Conservation (phyloP, 2,329 filamentous ascomycete species). For the Colletotrichum sp. region DNA sequence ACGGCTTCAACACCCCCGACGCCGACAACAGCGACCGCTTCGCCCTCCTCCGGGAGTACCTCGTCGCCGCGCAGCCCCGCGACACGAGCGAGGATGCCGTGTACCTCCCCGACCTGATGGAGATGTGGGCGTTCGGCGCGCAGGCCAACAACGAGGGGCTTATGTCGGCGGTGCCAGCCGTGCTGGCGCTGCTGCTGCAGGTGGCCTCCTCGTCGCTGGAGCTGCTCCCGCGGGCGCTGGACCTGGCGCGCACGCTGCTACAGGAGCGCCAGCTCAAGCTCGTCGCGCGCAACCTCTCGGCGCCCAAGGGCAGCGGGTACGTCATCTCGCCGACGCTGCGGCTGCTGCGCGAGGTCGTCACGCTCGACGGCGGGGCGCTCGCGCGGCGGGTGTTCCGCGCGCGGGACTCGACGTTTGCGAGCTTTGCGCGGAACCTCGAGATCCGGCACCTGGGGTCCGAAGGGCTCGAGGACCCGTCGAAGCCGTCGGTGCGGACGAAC, state of each 20-base stretch:
- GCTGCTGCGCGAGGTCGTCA: constrained; percentile 83
- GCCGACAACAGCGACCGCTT: constrained; percentile 52
- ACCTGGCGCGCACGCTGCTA: constrained; percentile 81
- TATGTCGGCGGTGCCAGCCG: constrained; percentile 79
- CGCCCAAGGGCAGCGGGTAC: constrained; percentile 83
- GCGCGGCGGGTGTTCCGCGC: constrained; percentile 80
- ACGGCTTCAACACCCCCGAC: constrained; percentile 62
- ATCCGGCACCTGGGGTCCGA: constrained; percentile 63
- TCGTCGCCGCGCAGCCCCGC: constrained; percentile 59
- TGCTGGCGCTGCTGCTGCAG: constrained; percentile 81
- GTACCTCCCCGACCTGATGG: constrained; percentile 80
- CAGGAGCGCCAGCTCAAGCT: constrained; percentile 83
- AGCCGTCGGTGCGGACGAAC: constrained; percentile 82
- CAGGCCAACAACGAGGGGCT: constrained; percentile 82
- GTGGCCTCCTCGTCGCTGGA: constrained; percentile 77
- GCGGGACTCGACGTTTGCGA: constrained; percentile 79
- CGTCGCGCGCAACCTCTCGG: constrained; percentile 77
- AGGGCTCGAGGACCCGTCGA: constrained; percentile 64
- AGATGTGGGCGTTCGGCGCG: constrained; percentile 85
- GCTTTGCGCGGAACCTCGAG: constrained; percentile 80
- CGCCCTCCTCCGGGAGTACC: constrained; percentile 72
- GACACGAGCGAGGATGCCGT: constrained; percentile 52
- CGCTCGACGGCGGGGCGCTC: constrained; percentile 82
- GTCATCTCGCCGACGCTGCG: constrained; percentile 88
- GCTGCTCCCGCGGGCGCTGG: constrained; percentile 75